Evolutionary conservation across 192 early-diverging fungal genomes (phyloP).

Genomic region (Coemansia guatemalensis): DNA sequence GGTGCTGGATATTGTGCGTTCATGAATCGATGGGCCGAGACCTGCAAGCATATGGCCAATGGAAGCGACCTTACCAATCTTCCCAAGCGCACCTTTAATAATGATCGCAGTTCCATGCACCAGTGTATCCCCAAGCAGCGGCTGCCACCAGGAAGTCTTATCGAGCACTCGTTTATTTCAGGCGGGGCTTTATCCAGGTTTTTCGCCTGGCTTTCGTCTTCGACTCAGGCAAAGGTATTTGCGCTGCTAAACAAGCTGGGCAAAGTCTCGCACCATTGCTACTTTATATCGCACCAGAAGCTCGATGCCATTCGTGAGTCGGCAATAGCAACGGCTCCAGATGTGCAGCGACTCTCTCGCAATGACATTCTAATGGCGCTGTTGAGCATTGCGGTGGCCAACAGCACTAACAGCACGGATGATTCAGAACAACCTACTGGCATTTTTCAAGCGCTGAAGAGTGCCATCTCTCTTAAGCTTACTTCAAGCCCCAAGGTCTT

Average conservation of each 20-base stretch:
- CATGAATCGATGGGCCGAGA: conserved; percentile 17
- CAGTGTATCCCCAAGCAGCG: neutral
- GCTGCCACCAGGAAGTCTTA: neutral
- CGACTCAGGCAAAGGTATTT: neutral
- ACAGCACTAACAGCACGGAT: neutral
- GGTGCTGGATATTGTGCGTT: neutral
- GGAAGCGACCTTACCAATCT: neutral
- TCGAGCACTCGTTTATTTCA: neutral
- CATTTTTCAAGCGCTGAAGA: no score
- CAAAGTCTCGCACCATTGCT: neutral
- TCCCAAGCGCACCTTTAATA: neutral
- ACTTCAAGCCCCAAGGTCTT: neutral
- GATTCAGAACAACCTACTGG: no score
- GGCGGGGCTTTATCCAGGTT: neutral
- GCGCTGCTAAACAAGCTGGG: neutral
- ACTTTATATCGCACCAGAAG: neutral
- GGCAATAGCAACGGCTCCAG: neutral
- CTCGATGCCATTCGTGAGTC: neutral
- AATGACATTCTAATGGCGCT: conserved; percentile 15
- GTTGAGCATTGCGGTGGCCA: neutral
- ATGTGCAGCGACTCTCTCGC: neutral
- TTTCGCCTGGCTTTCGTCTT: conserved; percentile 1
- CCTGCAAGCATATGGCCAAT: neutral
- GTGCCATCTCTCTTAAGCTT: neutral
- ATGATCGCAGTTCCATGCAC: neutral